Conservation (phyloP, 306 rosid species). For the Vigna hirtella region DNA sequence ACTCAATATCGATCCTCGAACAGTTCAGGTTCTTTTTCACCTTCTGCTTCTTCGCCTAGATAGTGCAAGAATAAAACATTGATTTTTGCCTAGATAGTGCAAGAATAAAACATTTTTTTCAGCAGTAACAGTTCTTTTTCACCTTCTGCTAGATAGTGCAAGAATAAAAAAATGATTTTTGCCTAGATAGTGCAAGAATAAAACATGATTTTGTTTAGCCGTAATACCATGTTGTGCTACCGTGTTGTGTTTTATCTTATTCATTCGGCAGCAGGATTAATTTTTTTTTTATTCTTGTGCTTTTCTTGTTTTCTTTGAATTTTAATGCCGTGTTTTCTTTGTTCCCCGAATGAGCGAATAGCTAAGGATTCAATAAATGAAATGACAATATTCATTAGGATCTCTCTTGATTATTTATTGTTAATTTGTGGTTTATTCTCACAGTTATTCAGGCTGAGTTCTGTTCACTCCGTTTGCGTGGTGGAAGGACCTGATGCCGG, state of each 20-base stretch:
- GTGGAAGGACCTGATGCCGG: constrained; percentile 56
- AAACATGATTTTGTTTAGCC: too few relatives aligned
- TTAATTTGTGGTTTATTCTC: constrained; percentile 39
- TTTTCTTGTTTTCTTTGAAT: background rate
- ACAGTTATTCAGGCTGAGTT: constrained; percentile 75
- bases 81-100: too few relatives aligned
- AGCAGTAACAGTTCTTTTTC: constrained; percentile 43
- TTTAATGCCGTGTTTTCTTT: background rate
- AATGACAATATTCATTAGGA: constrained; percentile 3
- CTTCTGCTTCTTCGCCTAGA: constrained; percentile 9
- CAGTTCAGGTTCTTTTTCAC: constrained; percentile 59
- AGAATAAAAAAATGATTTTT: background rate
- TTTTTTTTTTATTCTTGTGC: background rate
- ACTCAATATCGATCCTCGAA: constrained; percentile 63
- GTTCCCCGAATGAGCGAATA: background rate
- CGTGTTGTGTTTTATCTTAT: background rate
- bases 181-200: too few relatives aligned
- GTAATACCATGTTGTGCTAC: too few relatives aligned
- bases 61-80: background rate
- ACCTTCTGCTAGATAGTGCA: background rate
- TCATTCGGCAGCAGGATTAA: constrained; percentile 5
- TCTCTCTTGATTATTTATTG: constrained; percentile 25
- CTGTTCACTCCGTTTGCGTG: constrained; percentile 74
- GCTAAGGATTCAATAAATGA: background rate
- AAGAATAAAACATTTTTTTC: too few relatives aligned